Evolutionary conservation across 2,329 filamentous ascomycete genomes (phyloP).

Genomic region (Claviceps sp.): DNA sequence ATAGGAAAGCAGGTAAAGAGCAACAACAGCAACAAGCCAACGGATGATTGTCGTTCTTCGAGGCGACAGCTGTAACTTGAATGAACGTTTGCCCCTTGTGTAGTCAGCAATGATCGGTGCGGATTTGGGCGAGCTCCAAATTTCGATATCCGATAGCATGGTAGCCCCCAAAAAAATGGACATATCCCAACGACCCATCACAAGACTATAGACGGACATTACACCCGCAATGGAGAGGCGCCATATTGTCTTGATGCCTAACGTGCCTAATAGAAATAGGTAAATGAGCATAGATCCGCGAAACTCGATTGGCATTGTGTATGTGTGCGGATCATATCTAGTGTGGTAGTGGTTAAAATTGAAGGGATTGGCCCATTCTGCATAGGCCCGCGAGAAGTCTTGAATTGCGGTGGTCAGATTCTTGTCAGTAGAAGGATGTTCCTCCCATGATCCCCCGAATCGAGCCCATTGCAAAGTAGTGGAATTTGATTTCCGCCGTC

Average conservation of each 20-base stretch:
- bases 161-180: slow-evolving; percentile 24
- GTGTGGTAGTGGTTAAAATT: slow-evolving; percentile 25
- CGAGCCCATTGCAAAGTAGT: slow-evolving; percentile 20
- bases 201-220: slow-evolving; percentile 21
- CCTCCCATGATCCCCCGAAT: slow-evolving; percentile 27
- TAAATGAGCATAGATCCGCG: slow-evolving; percentile 28
- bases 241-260: slow-evolving; percentile 22
- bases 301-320: slow-evolving; percentile 28
- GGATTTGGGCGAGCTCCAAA: slow-evolving; percentile 7
- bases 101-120: background rate
- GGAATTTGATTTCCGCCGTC: background rate
- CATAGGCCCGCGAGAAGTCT: slow-evolving; percentile 24
- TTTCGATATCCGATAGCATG: slow-evolving; percentile 23
- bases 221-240: slow-evolving; percentile 16
- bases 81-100: background rate
- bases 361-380: slow-evolving; percentile 28
- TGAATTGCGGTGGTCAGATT: slow-evolving; percentile 24
- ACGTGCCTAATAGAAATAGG: slow-evolving; percentile 25
- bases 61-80: background rate
- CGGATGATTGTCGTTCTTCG: slow-evolving; percentile 6
- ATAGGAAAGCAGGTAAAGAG: slow-evolving; percentile 26
- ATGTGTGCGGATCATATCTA: slow-evolving; percentile 28
- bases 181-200: slow-evolving; percentile 26
- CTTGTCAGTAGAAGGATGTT: slow-evolving; percentile 25
- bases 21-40: slow-evolving; percentile 17